Evolutionary conservation across 805 yeast genomes (phyloP), one percentile per base, ranked within the genome.

Genomic region (Candida glaebosa): DNA sequence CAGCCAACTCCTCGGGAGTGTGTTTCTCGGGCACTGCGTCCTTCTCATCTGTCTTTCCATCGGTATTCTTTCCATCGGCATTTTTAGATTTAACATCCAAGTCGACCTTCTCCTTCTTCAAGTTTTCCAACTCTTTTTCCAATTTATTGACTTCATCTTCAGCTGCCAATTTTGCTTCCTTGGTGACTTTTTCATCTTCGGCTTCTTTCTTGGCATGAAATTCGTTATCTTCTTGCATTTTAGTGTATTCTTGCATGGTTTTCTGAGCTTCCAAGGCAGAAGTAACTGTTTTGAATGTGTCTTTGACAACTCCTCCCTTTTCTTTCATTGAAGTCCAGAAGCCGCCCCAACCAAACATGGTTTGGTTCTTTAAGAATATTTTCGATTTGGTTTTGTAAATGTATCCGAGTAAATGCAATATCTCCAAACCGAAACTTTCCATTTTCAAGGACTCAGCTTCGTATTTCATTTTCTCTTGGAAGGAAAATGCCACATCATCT

Each of bases 391-490:
- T 74, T 45, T 71, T 66, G 56, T 86, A 86, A 2, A 82, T 77
- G 39, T 77, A 73, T 18, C 93, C 95, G 41, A 86, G 76, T 0
- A 87, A 75, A 51, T 86, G 93, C 37, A 87, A 71, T 26, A 86
- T 84, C 54, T 86, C 89, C 24, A 84, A 62, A n/a, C 95, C 95
- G 62, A 86, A 86, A 17, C 91, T 84, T 60, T 86, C 93, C 79
- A 83, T 77, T 52, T 84, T 85, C 48, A 86, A 69, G 20, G 81
- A 69, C 56, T 90, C 93, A 12, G 95, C 96, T 61, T 93, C 98
- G 53, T 82, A 80, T 46, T 72, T 73, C 50, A 86, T 74, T 58
- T 85, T 83, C 42, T 71, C 72, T 45, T 73, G 65, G 60, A 88
- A 91, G 17, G 73, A 61, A 28, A 54, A 57, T 8, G 61, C 65